Percentiles rank a stretch among this genome's conserved stretches.
phyloP scores from a whole-genome alignment of 305 asterid species.

The Caryopteris hybrid region DNA sequence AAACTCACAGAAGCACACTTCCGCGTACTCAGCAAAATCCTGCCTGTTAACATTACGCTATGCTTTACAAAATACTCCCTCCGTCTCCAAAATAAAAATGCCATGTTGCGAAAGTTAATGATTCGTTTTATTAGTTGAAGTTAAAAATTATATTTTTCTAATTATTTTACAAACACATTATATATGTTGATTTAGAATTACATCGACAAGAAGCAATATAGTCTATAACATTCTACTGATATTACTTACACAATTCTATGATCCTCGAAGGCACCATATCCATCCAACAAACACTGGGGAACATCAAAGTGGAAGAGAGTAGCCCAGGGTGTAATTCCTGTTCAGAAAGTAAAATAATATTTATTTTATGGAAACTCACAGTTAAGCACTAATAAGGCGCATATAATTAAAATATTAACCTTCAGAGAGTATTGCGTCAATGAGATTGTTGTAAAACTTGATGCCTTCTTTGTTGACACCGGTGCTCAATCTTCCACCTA shows the following conservation, averaged over 20 bases:
- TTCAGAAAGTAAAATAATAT: not conserved
- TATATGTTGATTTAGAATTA: too few species aligned
- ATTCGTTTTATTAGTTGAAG: too few species aligned
- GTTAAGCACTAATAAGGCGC: too few species aligned
- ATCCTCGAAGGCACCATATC: not conserved
- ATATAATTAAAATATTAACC: not conserved
- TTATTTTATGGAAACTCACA: too few species aligned
- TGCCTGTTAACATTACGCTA: constrained; percentile 1
- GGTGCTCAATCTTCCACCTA: not conserved
- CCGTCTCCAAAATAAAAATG: too few species aligned
- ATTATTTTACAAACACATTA: too few species aligned
- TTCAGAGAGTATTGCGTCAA: not conserved
- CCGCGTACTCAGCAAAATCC: constrained; percentile 27
- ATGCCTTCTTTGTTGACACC: not conserved
- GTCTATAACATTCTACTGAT: too few species aligned
- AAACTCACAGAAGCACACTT: constrained; percentile 22
- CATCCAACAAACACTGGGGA: not conserved
- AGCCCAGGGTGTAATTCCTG: not conserved
- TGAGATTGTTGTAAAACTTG: not conserved
- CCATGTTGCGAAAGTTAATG: too few species aligned
- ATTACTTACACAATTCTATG: not conserved
- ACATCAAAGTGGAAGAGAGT: not conserved
- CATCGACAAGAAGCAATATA: too few species aligned
- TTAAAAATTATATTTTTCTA: too few species aligned
- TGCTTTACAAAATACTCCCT: too few species aligned